Evolutionary conservation across 2,329 filamentous ascomycete species (phyloP), one percentile per base, ranked within the genome.

Genomic region (Colletotrichum paranaense): DNA sequence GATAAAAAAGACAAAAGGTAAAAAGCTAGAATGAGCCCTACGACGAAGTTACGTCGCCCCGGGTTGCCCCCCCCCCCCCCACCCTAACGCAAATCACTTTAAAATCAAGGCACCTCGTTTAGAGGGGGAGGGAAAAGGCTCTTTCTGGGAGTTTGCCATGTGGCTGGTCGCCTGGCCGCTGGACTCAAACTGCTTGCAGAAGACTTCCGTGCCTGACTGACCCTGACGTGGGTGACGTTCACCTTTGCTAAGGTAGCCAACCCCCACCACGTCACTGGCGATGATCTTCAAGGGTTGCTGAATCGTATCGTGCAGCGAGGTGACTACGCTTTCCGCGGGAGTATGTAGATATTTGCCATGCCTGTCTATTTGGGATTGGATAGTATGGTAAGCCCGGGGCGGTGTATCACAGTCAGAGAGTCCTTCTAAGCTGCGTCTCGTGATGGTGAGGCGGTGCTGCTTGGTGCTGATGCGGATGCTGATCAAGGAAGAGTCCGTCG

Each of bases 261-360:
- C 32, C 38, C 30, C 65, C 24, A 42, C 67, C 32, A 73, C 67
- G 67, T 73, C 70, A 73, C 62, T 35, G 35, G 49, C 19, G 70
- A 14, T 60, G 70, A 73, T 73, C 66, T 38, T 19, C 42, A 9
- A 19, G 4, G 22, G 46, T 42, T 11, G 30, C 32, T 64, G 49
- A 53, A 38, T 28, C 46, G 62, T n/a, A 38, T 9, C 8, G 62
- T 49, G 22, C 32, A 38, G 32, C 62, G 55, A 19, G n/a, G 26
- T 24, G 11, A 49, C n/a, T 7, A 28, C 62, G 46, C 12, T 22
- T 16, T 58, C 56, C 1, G 38, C 22, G 2, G 19, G 46, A 11
- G 2, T 24, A 53, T 53, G 22, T 49, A 49, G 42, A 49, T 2
- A 42, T 42, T 6, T n/a, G 11, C 8, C 42, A 49, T 49, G 42